phyloP scores from a whole-genome alignment of 164 flowering plant genomes.

The Stephania japonica region DNA sequence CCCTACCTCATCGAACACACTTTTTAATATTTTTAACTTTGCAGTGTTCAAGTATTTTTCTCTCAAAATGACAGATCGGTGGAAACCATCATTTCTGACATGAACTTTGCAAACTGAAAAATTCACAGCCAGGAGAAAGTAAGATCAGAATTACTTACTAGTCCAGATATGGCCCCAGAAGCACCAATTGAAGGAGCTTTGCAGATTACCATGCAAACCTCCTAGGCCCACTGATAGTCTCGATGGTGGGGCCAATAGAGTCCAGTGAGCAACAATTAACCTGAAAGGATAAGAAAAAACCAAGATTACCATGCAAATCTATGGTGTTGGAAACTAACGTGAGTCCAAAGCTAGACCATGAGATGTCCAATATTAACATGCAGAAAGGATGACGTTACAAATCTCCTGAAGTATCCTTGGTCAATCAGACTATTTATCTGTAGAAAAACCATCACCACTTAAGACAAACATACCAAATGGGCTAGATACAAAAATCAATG shows the following conservation, averaged over 20 bases:
- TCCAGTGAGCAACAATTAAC: slow-evolving; percentile 82
- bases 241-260: slow-evolving; percentile 72
- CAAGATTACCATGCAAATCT: background rate
- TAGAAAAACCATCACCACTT: slow-evolving; percentile 3
- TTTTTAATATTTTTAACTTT: too few relatives aligned
- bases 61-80: too few relatives aligned
- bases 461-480: background rate
- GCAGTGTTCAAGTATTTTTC: too few relatives aligned
- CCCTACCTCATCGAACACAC: too few relatives aligned
- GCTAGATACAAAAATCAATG: background rate
- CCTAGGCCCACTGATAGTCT: slow-evolving; percentile 59
- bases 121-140: background rate
- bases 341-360: slow-evolving; percentile 43
- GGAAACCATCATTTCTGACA: background rate
- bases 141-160: slow-evolving; percentile 38
- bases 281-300: slow-evolving; percentile 32
- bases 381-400: slow-evolving; percentile 65
- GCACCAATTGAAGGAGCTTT: slow-evolving; percentile 86
- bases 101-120: background rate
- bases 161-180: slow-evolving; percentile 92
- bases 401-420: slow-evolving; percentile 84
- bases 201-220: too few relatives aligned
- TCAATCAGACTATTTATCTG: slow-evolving; percentile 80
- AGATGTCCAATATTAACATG: slow-evolving; percentile 84
- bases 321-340: slow-evolving; percentile 3